Base-by-base conservation (phyloP, 129 eudicot species). In the Heracleum sosnowskyi region DNA sequence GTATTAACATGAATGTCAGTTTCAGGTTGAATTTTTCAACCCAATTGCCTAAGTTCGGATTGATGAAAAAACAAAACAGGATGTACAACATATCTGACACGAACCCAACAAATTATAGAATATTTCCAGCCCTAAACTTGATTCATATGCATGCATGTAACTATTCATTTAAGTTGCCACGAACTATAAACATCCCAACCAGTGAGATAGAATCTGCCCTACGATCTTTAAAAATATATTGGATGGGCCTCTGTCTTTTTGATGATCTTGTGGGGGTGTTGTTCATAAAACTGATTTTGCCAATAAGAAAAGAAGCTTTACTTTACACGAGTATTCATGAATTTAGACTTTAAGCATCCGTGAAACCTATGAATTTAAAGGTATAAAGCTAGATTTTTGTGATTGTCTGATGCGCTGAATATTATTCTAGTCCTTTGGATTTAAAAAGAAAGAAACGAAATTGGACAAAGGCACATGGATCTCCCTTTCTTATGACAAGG, bases 391-490 rank as follows among this genome's bases (percentile, higher is more conserved):
- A 53, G 62, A 53, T 53, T 53, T 11, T 22, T 53, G 62, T 53
- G 62, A 53, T 20, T 53, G 62, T 53, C 28, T 22, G 62, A 53
- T 53, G 62, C 62, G 62, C 28, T 53, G 10, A 22, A 22, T 53
- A 18, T 18, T 17, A 49, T 49, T 17, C 57, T 49, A 20, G 9
- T 18, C 57, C n/a, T 49, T 49, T 4, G 0, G 53, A 46, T 46
- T 46, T 46, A 46, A 46, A 46, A 49, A 49, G 47, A 44, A 44
- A 44, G 47, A 44, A 11, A 49, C 57, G 57, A 55, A 22, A 55
- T 24, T 55, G 64, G 64, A 55, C 64, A 55, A 55, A 24, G 64
- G 64, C 64, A 55, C 64, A 55, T 55, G 64, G 29, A 55, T 55
- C 64, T 55, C 29, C 64, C 29, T 55, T 24, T 55, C 8, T 55